A percentile compares a stretch with the other conserved stretches of the same genome.
Conservation (phyloP, 768 basidiomycete species). For the Neoboletus brunneissimus region DNA sequence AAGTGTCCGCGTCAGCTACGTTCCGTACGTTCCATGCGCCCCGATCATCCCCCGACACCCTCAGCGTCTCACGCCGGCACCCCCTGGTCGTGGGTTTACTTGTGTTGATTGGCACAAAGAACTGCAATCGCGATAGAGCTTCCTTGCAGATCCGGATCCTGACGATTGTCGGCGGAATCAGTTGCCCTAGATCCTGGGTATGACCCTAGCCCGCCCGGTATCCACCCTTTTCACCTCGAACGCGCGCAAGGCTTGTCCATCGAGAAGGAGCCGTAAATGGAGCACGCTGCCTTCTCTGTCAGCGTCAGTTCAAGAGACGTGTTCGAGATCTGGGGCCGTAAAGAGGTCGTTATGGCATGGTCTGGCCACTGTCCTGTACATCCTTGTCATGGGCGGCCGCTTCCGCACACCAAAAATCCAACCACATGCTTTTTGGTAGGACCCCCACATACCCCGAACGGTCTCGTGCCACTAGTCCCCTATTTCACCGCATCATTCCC, state of each 20-base stretch:
- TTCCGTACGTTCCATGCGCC: conserved; percentile 4
- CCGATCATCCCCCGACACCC: conserved; percentile 12
- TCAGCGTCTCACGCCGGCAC: not conserved
- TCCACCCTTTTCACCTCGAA: not conserved
- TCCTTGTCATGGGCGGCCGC: conserved; percentile 9
- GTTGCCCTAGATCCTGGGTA: conserved; percentile 25
- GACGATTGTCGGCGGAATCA: conserved; percentile 27
- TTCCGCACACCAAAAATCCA: conserved; percentile 13
- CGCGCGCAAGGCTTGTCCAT: not conserved
- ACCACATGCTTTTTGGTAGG: conserved; percentile 1
- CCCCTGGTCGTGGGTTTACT: not conserved
- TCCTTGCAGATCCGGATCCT: conserved; percentile 28
- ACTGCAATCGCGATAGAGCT: conserved; percentile 11
- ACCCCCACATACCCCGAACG: conserved; percentile 1
- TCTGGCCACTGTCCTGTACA: conserved; percentile 21
- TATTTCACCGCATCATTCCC: conserved; percentile 11
- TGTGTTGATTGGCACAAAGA: conserved; percentile 22
- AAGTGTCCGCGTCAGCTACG: conserved; percentile 5
- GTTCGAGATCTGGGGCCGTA: conserved; percentile 5
- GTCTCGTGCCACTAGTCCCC: conserved; percentile 1
- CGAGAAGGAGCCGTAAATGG: conserved; percentile 1
- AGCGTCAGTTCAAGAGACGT: not conserved
- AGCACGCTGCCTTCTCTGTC: conserved; percentile 3
- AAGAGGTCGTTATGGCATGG: not conserved
- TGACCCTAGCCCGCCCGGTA: conserved; percentile 9